phyloP scores from a whole-genome alignment of 805 yeast genomes.

The Suhomyces kilbournensis region DNA sequence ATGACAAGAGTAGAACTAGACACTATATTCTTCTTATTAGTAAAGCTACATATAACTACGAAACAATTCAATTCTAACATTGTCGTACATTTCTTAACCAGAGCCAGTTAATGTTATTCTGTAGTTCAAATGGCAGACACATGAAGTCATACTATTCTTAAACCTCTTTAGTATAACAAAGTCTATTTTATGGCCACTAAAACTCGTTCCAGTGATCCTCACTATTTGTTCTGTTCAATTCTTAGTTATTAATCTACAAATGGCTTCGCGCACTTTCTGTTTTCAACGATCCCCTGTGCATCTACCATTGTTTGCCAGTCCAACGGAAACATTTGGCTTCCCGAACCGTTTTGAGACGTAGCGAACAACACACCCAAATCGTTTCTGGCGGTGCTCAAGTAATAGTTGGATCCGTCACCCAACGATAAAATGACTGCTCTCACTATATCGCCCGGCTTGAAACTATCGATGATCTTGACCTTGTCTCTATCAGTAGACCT shows the following conservation, averaged over 20 bases:
- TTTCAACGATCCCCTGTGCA: constrained; percentile 68
- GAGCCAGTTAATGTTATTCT: background rate
- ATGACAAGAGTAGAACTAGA: background rate
- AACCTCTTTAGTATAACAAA: too few species aligned
- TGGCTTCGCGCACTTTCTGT: constrained; percentile 91
- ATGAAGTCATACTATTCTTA: too few species aligned
- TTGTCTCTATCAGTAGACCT: constrained; percentile 88
- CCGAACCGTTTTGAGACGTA: constrained; percentile 61
- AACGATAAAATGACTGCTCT: constrained; percentile 79
- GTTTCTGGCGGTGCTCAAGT: constrained; percentile 82
- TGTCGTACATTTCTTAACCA: background rate
- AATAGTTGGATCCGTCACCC: constrained; percentile 93
- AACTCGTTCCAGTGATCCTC: background rate
- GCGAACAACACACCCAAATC: constrained; percentile 95
- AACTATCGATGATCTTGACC: constrained; percentile 74
- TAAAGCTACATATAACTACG: background rate
- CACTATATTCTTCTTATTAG: too few species aligned
- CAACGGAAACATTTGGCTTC: constrained; percentile 77
- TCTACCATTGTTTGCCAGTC: constrained; percentile 96
- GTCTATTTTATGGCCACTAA: too few species aligned
- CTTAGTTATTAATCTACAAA: constrained; percentile 24
- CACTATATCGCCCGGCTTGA: constrained; percentile 89
- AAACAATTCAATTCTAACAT: background rate
- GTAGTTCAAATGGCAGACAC: background rate
- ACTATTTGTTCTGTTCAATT: too few species aligned